Percentiles rank a stretch among this genome's conserved stretches.
Conservation (phyloP, 2,329 filamentous ascomycete species). For the Aureobasidium sp. region DNA sequence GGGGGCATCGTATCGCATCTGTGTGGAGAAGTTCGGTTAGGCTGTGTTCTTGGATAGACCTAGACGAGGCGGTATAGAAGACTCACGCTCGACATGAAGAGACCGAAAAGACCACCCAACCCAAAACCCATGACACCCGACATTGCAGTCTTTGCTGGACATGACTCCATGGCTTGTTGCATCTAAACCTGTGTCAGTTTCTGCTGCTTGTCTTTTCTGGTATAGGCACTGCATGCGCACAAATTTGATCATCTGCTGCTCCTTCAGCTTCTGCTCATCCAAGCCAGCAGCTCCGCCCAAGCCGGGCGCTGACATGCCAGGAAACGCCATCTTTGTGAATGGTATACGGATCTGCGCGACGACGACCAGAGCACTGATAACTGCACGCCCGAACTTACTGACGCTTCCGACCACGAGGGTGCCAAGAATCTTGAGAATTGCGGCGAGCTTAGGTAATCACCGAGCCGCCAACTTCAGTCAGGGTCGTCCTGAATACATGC, state of each 20-base stretch:
- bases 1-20: constrained; percentile 98
- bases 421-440: neutral
- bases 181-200: constrained; percentile 45
- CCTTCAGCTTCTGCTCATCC: constrained; percentile 30
- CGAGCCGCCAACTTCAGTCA: neutral
- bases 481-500: neutral
- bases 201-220: neutral
- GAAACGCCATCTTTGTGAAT: constrained; percentile 10
- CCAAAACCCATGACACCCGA: constrained; percentile 90
- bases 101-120: constrained; percentile 84
- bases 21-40: neutral
- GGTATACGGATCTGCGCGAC: neutral
- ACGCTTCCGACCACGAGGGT: neutral
- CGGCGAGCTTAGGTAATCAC: constrained; percentile 8
- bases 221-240: constrained; percentile 23
- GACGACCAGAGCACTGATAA: neutral
- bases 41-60: neutral
- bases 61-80: constrained; percentile 15
- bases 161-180: constrained; percentile 82
- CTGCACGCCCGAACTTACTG: neutral
- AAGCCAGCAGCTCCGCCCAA: constrained; percentile 16
- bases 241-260: constrained; percentile 41
- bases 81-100: constrained; percentile 95
- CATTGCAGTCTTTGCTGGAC: constrained; percentile 77
- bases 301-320: constrained; percentile 12